Percentiles rank a stretch among this genome's conserved stretches.
Evolutionary conservation across 2,329 filamentous ascomycete genomes (phyloP).

Genomic region (Colletotrichum neosansevieriae): DNA sequence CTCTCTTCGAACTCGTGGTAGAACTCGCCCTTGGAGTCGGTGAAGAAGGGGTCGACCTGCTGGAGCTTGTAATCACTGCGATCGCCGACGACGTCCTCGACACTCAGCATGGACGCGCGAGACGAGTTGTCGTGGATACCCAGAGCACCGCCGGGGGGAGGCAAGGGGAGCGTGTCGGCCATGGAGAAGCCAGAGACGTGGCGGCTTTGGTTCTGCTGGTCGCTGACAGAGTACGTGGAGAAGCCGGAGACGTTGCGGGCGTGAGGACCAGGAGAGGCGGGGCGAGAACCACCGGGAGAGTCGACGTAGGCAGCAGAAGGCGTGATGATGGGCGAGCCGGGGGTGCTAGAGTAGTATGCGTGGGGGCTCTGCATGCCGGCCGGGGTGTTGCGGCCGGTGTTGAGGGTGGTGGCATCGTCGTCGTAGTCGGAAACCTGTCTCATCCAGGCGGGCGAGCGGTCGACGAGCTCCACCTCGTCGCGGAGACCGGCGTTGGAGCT

Average conservation of each 20-base stretch:
- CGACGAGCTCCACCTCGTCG: conserved; percentile 38
- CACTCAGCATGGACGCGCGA: conserved; percentile 62
- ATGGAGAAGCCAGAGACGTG: conserved; percentile 36
- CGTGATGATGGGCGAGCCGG: conserved; percentile 36
- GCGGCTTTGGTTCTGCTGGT: conserved; percentile 24
- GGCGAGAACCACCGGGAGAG: conserved; percentile 34
- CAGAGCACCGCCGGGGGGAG: conserved; percentile 31
- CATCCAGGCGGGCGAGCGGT: conserved; percentile 39
- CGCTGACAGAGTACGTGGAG: conserved; percentile 32
- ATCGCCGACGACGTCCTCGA: conserved; percentile 69
- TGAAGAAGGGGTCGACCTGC: conserved; percentile 76
- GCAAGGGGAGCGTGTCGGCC: conserved; percentile 46
- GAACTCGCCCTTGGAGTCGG: conserved; percentile 72
- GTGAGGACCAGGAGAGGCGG: conserved; percentile 27
- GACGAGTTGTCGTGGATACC: conserved; percentile 40
- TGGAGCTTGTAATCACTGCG: conserved; percentile 73
- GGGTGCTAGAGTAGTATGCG: conserved; percentile 29
- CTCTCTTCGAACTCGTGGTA: conserved; percentile 69
- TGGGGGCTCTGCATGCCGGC: conserved; percentile 32
- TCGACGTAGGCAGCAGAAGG: conserved; percentile 31
- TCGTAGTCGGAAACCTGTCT: conserved; percentile 38
- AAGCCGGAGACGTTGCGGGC: conserved; percentile 20
- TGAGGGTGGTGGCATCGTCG: conserved; percentile 36
- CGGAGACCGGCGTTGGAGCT: conserved; percentile 31
- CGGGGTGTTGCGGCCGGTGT: conserved; percentile 36